These are phyloP conservation scores for Coelastrella sp. DNA, from an alignment of 139 green algal genomes.

Conservation along the genomic window DNA sequence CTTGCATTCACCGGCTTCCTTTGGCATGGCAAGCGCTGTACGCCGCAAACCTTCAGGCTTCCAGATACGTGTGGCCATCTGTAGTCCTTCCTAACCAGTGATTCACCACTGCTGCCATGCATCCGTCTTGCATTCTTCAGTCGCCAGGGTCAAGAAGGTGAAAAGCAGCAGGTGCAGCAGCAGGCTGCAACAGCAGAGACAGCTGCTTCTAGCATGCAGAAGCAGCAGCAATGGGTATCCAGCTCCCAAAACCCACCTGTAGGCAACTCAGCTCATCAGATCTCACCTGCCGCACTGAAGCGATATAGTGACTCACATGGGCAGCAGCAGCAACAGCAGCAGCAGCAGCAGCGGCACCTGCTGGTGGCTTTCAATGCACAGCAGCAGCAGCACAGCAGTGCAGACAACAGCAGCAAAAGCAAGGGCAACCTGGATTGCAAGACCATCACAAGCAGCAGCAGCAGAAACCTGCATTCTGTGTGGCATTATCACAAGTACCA, in stretches of 20 bases:
- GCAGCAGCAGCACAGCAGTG: background rate
- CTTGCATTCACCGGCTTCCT: too few species aligned
- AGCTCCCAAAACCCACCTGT: background rate
- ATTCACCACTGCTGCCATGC: too few species aligned
- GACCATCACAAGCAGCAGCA: background rate
- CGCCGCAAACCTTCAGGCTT: too few species aligned
- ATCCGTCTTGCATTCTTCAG: too few species aligned
- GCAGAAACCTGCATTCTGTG: background rate
- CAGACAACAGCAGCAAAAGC: conserved; percentile 6
- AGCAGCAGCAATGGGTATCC: background rate
- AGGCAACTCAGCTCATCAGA: background rate
- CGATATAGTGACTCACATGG: background rate
- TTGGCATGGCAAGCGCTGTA: too few species aligned
- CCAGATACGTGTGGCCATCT: too few species aligned
- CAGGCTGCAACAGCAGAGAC: too few species aligned
- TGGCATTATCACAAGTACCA: too few species aligned
- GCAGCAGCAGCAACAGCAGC: background rate
- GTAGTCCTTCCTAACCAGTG: too few species aligned
- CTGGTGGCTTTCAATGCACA: background rate
- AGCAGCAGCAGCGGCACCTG: background rate
- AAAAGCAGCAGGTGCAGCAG: too few species aligned
- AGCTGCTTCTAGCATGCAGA: background rate
- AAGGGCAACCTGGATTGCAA: background rate
- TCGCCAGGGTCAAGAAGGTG: too few species aligned
- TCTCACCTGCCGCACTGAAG: background rate